Evolutionary conservation across 106 monocot species (phyloP).

Genomic region (Allium fistulosum): DNA sequence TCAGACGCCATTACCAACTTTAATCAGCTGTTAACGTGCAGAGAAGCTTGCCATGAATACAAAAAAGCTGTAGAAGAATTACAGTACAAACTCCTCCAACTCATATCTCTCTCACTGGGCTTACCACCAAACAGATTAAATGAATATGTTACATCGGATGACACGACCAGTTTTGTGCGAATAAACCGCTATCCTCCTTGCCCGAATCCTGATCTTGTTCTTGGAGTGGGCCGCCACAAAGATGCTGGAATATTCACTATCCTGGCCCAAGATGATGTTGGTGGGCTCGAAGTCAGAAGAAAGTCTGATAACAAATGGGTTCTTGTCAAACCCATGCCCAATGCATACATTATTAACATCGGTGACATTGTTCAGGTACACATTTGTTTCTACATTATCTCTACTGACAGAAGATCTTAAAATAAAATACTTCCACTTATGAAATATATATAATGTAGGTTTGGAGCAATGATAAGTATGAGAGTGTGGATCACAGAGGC

Average conservation of each 20-base stretch:
- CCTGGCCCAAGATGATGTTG: constrained; percentile 46
- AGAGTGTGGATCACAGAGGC: too few relatives aligned
- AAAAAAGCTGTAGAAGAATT: constrained; percentile 26
- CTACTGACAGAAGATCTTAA: too few relatives aligned
- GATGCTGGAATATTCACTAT: constrained; percentile 55
- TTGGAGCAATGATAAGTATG: too few relatives aligned
- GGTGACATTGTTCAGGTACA: constrained; percentile 69
- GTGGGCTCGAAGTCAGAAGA: constrained; percentile 56
- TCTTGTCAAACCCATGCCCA: constrained; percentile 51
- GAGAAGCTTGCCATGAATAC: constrained; percentile 38
- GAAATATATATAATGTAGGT: background rate
- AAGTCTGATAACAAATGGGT: constrained; percentile 58
- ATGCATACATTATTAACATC: constrained; percentile 64
- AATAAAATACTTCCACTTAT: too few relatives aligned
- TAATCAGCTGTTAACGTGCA: background rate
- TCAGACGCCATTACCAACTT: too few relatives aligned
- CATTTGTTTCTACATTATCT: background rate
- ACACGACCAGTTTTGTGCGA: constrained; percentile 37
- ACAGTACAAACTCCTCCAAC: constrained; percentile 46
- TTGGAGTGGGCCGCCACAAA: constrained; percentile 80
- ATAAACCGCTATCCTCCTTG: constrained; percentile 73
- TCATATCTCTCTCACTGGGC: constrained; percentile 35
- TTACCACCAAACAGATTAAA: constrained; percentile 34
- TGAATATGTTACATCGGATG: constrained; percentile 29
- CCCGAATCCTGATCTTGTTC: constrained; percentile 51